Evolutionary conservation across 108 stramenopile species (phyloP).

Genomic region (Cyclostephanos tholiformis): DNA sequence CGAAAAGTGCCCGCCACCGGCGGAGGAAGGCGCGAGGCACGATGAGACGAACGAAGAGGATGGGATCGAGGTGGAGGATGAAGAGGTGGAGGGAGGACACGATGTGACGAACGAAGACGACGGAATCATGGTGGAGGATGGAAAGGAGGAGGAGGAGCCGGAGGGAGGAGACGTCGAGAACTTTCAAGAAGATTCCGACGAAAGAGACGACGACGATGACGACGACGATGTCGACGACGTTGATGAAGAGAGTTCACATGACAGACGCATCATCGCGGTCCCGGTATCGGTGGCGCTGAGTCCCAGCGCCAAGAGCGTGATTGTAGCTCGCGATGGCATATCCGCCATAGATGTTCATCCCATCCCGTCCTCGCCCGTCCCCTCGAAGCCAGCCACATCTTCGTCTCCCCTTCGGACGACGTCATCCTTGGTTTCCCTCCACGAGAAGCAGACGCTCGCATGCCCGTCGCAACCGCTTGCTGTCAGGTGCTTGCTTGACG

Average conservation of each 20-base stretch:
- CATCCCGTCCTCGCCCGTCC: constrained; percentile 55
- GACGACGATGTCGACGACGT: neutral
- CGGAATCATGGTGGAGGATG: too few species aligned
- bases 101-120: too few species aligned
- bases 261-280: constrained; percentile 29
- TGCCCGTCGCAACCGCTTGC: constrained; percentile 57
- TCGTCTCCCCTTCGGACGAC: constrained; percentile 16
- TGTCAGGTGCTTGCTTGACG: constrained; percentile 33
- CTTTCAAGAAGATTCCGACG: neutral
- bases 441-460: constrained; percentile 42
- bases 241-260: constrained; percentile 6
- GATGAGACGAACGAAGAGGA: constrained; percentile 13
- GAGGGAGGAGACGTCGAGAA: constrained; percentile 1
- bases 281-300: constrained; percentile 39
- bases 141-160: constrained; percentile 17
- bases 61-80: neutral
- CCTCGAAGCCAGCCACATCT: neutral
- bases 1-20: neutral
- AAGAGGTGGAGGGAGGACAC: too few species aligned
- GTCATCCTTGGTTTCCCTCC: constrained; percentile 50
- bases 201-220: constrained; percentile 14
- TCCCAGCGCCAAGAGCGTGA: constrained; percentile 26
- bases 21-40: constrained; percentile 14
- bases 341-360: constrained; percentile 42
- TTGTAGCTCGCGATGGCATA: constrained; percentile 46